phyloP scores from a whole-genome alignment of 257 asterid species.

The Plantago elongata region DNA sequence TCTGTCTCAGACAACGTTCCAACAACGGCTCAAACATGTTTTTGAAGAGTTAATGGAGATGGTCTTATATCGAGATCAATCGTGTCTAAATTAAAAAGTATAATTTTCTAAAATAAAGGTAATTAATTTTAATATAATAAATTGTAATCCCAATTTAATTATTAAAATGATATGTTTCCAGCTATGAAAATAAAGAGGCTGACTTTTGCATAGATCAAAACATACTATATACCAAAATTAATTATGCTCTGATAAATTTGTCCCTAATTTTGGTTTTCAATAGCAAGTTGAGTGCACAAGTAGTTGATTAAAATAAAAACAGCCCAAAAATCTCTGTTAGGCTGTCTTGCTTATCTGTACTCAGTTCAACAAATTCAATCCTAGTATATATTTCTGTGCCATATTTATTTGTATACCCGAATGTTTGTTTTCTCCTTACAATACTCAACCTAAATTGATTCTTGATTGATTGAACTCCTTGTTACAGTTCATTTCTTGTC shows the following conservation, averaged over 20 bases:
- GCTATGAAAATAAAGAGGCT: too few relatives aligned
- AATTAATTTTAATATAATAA: too few relatives aligned
- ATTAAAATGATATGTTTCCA: too few relatives aligned
- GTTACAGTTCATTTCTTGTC: slow-evolving; percentile 17
- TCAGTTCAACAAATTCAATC: not conserved
- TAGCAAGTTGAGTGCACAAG: not conserved
- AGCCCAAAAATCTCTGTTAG: slow-evolving; percentile 27
- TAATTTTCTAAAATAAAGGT: too few relatives aligned
- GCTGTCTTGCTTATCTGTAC: slow-evolving; percentile 29
- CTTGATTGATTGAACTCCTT: slow-evolving; percentile 15
- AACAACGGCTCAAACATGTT: too few relatives aligned
- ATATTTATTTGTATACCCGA: slow-evolving; percentile 7
- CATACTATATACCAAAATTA: not conserved
- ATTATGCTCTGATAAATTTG: not conserved
- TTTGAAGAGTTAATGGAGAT: too few relatives aligned
- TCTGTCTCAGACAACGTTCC: too few relatives aligned
- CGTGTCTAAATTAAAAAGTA: too few relatives aligned
- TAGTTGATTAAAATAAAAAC: not conserved
- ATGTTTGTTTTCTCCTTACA: slow-evolving; percentile 22
- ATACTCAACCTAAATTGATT: slow-evolving; percentile 7
- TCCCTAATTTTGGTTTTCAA: not conserved
- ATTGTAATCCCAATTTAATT: too few relatives aligned
- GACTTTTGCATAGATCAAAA: too few relatives aligned
- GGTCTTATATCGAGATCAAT: too few relatives aligned
- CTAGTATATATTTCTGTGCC: not conserved